Evolutionary conservation across 202 grass and related monocot genomes (phyloP), one percentile per base, ranked within the genome.

Genomic region (Elaeis oleifera): DNA sequence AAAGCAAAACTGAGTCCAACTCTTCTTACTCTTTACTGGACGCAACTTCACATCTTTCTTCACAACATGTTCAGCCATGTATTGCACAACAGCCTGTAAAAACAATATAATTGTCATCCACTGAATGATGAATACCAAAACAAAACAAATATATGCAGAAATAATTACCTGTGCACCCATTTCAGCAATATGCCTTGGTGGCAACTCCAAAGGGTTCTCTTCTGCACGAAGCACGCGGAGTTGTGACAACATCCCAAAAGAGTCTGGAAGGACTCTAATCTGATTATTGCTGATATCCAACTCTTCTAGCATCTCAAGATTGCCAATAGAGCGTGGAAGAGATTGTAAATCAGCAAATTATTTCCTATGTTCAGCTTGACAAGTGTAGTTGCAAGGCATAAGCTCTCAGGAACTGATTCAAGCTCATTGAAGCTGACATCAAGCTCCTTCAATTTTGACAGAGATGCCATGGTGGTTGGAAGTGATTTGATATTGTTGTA

Each of bases 201-300:
- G 94, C 56, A 99, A 62, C 29, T 99, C 88, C 55, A 99, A 77
- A 58, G 94, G 94, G 67, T 99, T 99, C 77, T 99, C 88, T 82
- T 99, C 79, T 17, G 78, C 85, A 53, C 61, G 76, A 77, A 99
- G 94, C 29, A 99, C 70, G 18, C 51, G 77, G 24, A 99, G 83
- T 60, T 61, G 76, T 51, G 76, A 67, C 50, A 99, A 67, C 58
- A 78, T 75, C 59, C 78, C 83, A 71, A 99, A 94, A 54, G 94
- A 92, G 67, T 99, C 88, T 15, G 94, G 94, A 65, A 99, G 83
- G 63, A 89, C 65, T 69, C 70, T 86, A 65, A 99, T 99, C 79
- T 99, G 94, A 32, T 99, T 99, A 72, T 94, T 99, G 79, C 88
- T 99, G 58, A 99, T 94, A 73, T 99, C 85, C 75, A 99, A 76